phyloP scores from a whole-genome alignment of 164 flowering plant genomes.

The Litsea cubeba region DNA sequence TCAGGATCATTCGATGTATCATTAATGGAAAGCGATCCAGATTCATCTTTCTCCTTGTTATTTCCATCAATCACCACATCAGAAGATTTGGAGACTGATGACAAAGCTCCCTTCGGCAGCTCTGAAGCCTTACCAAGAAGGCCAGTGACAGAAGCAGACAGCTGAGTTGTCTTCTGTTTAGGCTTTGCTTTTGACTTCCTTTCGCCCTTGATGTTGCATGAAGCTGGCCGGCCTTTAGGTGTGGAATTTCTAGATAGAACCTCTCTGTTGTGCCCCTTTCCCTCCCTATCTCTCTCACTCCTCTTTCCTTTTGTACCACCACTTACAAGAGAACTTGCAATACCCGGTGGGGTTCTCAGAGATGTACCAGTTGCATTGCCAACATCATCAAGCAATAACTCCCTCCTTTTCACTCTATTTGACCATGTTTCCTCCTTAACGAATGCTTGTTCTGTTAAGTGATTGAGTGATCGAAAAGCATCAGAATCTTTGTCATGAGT shows the following conservation, averaged over 20 bases:
- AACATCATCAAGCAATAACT: conserved; percentile 74
- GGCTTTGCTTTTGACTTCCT: conserved; percentile 78
- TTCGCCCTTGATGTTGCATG: conserved; percentile 63
- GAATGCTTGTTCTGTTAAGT: conserved; percentile 34
- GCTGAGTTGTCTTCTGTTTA: conserved; percentile 73
- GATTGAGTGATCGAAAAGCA: conserved; percentile 28
- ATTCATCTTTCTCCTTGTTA: conserved; percentile 35
- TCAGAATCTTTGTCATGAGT: conserved; percentile 31
- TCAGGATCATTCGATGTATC: conserved; percentile 50
- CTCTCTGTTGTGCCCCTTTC: conserved; percentile 62
- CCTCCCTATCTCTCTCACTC: conserved; percentile 85
- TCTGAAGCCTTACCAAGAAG: conserved; percentile 55
- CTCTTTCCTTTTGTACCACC: conserved; percentile 81
- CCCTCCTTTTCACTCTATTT: conserved; percentile 66
- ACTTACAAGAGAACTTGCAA: conserved; percentile 52
- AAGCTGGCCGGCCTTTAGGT: conserved; percentile 58
- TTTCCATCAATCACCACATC: conserved; percentile 25
- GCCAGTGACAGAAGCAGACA: conserved; percentile 71
- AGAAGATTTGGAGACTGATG: conserved; percentile 35
- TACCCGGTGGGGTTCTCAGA: conserved; percentile 31
- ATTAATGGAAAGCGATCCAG: conserved; percentile 12
- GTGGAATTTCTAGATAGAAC: conserved; percentile 42
- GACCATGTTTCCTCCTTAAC: conserved; percentile 52
- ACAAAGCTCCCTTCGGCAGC: conserved; percentile 33
- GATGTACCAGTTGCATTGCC: conserved; percentile 41